Percentiles rank a stretch among this genome's conserved stretches.
Conservation (phyloP, 345 rosid genomes). For the Boechera stricta region DNA sequence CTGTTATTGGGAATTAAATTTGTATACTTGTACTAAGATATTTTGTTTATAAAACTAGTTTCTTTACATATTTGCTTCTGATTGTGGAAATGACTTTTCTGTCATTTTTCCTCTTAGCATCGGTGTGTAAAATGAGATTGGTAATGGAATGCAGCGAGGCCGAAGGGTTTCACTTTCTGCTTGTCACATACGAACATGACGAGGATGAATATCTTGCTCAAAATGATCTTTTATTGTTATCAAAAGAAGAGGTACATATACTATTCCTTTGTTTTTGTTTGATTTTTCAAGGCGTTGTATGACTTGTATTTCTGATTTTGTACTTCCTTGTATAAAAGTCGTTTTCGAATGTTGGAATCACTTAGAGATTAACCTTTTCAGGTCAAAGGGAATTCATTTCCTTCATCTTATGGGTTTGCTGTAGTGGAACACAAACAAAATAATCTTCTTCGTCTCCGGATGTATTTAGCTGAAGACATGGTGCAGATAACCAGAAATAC, state of each 20-base stretch:
- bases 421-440: slow-evolving; percentile 77
- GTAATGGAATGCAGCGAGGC: slow-evolving; percentile 78
- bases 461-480: slow-evolving; percentile 81
- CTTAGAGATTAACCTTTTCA: slow-evolving; percentile 42
- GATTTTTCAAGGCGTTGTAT: neutral
- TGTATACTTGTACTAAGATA: neutral
- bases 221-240: slow-evolving; percentile 86
- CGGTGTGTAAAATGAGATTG: slow-evolving; percentile 66
- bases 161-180: slow-evolving; percentile 68
- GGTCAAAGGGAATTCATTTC: slow-evolving; percentile 61
- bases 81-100: slow-evolving; percentile 11
- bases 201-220: slow-evolving; percentile 62
- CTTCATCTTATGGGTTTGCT: slow-evolving; percentile 86
- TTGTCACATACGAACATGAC: slow-evolving; percentile 61
- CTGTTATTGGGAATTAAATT: neutral
- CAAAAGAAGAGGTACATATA: slow-evolving; percentile 69
- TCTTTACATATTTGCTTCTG: slow-evolving; percentile 1
- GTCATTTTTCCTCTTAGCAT: slow-evolving; percentile 43
- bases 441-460: slow-evolving; percentile 72
- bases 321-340: neutral
- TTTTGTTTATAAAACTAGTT: neutral
- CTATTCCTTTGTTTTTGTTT: neutral
- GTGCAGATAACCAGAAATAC: slow-evolving; percentile 50
- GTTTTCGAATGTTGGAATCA: slow-evolving; percentile 6
- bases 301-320: slow-evolving; percentile 12